These are phyloP conservation scores for Jatropha podagrica DNA, from an alignment of 441 rosid genomes.

Conservation along the genomic window DNA sequence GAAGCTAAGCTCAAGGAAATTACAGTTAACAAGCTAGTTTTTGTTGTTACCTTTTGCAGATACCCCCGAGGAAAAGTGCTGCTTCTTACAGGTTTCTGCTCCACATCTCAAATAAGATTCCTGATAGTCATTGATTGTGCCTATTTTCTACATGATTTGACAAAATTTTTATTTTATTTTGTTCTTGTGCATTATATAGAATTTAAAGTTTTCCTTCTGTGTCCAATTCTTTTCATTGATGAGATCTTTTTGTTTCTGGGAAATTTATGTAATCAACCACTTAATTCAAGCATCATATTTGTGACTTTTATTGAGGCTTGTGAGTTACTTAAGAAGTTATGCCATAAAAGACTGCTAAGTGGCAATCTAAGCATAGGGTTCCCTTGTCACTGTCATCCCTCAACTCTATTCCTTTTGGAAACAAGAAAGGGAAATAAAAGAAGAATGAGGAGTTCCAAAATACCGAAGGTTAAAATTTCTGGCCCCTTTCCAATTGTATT, in stretches of 20 bases:
- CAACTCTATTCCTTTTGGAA: not conserved
- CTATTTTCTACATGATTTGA: slow-evolving; percentile 4
- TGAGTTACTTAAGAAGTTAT: not conserved
- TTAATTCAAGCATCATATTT: not conserved
- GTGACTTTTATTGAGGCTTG: not conserved
- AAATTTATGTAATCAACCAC: not conserved
- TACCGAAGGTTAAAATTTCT: not conserved
- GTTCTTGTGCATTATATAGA: not conserved
- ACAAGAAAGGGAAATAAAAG: slow-evolving; percentile 2
- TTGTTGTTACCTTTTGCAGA: slow-evolving; percentile 56
- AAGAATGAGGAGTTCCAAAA: not conserved
- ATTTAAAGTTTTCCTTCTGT: not conserved
- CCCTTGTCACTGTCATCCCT: not conserved
- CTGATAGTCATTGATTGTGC: slow-evolving; percentile 6
- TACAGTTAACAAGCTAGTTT: slow-evolving; percentile 12
- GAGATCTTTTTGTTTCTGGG: not conserved
- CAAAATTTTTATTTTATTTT: not conserved
- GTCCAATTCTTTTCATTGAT: not conserved
- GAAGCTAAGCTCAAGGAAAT: not conserved
- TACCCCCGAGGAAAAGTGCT: slow-evolving; percentile 94
- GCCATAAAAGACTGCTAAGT: not conserved
- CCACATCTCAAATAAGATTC: slow-evolving; percentile 9
- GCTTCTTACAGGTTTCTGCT: slow-evolving; percentile 87
- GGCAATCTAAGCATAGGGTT: not conserved
- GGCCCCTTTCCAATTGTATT: not conserved